A percentile compares a stretch with the other conserved stretches of the same genome.
Evolutionary conservation across 2,329 filamentous ascomycete genomes (phyloP).

Genomic region (Amauroascus niger): DNA sequence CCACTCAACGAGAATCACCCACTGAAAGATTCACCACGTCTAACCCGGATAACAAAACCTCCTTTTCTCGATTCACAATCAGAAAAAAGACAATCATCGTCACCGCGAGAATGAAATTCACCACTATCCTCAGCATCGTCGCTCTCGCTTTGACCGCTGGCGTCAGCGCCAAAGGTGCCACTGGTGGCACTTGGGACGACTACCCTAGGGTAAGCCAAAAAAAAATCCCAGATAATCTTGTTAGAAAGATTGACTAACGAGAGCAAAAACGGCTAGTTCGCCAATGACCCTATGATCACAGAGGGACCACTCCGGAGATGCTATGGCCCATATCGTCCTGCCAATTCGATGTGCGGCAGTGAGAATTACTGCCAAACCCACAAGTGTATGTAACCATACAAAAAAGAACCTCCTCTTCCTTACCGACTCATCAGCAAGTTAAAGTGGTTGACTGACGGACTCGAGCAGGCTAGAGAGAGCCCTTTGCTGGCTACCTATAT

Average conservation of each 20-base stretch:
- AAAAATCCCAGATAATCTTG: too few relatives aligned
- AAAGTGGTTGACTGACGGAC: too few relatives aligned
- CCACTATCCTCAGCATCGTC: background rate
- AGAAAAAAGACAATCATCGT: background rate
- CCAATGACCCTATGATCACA: constrained; percentile 2
- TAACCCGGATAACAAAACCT: background rate
- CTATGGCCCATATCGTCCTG: background rate
- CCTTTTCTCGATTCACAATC: too few relatives aligned
- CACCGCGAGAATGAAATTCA: constrained; percentile 1
- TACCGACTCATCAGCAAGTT: too few relatives aligned
- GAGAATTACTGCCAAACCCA: background rate
- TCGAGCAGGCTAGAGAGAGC: too few relatives aligned
- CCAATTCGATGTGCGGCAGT: background rate
- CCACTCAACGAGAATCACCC: too few relatives aligned
- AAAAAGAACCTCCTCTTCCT: too few relatives aligned
- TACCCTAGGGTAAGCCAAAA: background rate
- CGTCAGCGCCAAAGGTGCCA: constrained; percentile 1
- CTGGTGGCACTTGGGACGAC: background rate
- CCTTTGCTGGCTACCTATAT: too few relatives aligned
- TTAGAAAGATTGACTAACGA: background rate
- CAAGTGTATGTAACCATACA: background rate
- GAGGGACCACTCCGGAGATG: background rate
- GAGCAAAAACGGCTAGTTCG: background rate
- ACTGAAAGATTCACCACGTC: too few relatives aligned
- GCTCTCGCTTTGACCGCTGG: background rate